Base-by-base conservation (phyloP, 257 asterid species). In the Jacaranda copaia region DNA sequence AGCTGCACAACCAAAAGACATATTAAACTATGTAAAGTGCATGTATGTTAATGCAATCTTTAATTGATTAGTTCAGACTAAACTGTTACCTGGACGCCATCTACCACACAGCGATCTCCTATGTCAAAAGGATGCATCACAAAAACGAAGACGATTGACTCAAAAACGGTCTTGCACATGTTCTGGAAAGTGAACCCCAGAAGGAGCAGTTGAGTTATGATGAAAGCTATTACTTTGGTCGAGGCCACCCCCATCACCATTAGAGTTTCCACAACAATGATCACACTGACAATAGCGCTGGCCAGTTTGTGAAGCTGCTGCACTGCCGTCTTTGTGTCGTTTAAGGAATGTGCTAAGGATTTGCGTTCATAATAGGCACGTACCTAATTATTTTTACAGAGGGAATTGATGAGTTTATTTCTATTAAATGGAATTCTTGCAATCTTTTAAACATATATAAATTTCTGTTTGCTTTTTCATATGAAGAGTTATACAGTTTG, bases 81-180 rank as follows among this genome's bases (percentile, higher is more conserved):
- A 64, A 16, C n/a, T 13, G 61, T 59, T 84, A 89, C 96, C 91
- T 88, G 90, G 73, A 88, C 87, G 0, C 93, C 93, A n/a, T 87
- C 93, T 12, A 90, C 63, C 64, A 90, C 96, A 14, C 92, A 88
- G 0, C 93, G 90, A 39, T 90, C 96, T 0, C 96, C 96, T 6
- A 90, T 82, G 49, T 90, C 96, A n/a, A 85, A 90, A 38, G 96
- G 96, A 57, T 90, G 96, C 91, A 88, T 84, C 62, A 90, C 85
- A 39, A 90, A 90, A 7, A 88, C 93, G 20, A 90, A 90, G 70
- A 90, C 86, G 2, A 87, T 88, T 43, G 93, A 85, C 78, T 90
- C 96, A 18, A 90, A 90, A 0, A 90, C 77, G 12, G 88, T 90
- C 81, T 90, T 90, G 88, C 91, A 88, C 85, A 81, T 88, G 88